phyloP scores from a whole-genome alignment of 441 rosid species.

The Populus hybrid region DNA sequence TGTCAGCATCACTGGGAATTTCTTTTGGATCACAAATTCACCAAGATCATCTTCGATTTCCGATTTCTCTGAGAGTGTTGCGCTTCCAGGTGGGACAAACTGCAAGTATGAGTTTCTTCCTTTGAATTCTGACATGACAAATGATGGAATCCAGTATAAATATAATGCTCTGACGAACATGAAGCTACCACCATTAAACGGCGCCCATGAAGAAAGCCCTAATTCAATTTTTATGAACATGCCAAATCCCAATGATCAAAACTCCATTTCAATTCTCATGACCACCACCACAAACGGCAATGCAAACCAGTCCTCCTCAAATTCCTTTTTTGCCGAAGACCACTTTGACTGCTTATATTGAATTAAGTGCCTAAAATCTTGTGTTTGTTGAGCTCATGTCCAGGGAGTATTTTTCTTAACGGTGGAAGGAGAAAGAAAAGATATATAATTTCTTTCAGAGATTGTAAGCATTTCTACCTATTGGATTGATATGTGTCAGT shows the following conservation, averaged over 20 bases:
- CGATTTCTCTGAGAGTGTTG: slow-evolving; percentile 23
- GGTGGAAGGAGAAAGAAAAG: neutral
- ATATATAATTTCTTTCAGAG: neutral
- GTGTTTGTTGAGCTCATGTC: neutral
- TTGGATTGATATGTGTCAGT: neutral
- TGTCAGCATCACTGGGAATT: slow-evolving; percentile 45
- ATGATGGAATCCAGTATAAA: slow-evolving; percentile 15
- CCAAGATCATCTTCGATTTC: slow-evolving; percentile 23
- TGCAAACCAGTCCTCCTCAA: slow-evolving; percentile 23
- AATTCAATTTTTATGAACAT: slow-evolving; percentile 18
- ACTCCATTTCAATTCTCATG: slow-evolving; percentile 25
- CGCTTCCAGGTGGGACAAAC: slow-evolving; percentile 18
- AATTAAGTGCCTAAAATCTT: neutral
- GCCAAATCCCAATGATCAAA: slow-evolving; percentile 18
- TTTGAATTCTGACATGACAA: slow-evolving; percentile 25
- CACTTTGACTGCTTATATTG: slow-evolving; percentile 18
- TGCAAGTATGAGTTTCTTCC: slow-evolving; percentile 22
- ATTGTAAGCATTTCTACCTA: neutral
- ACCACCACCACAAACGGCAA: slow-evolving; percentile 3
- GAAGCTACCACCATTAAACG: slow-evolving; percentile 30
- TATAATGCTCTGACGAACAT: slow-evolving; percentile 25
- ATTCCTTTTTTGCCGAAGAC: slow-evolving; percentile 18
- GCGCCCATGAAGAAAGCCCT: slow-evolving; percentile 30
- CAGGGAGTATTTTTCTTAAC: neutral
- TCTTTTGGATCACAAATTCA: slow-evolving; percentile 31